phyloP scores from a whole-genome alignment of 2,329 filamentous ascomycete genomes.

The Ustulina deusta region DNA sequence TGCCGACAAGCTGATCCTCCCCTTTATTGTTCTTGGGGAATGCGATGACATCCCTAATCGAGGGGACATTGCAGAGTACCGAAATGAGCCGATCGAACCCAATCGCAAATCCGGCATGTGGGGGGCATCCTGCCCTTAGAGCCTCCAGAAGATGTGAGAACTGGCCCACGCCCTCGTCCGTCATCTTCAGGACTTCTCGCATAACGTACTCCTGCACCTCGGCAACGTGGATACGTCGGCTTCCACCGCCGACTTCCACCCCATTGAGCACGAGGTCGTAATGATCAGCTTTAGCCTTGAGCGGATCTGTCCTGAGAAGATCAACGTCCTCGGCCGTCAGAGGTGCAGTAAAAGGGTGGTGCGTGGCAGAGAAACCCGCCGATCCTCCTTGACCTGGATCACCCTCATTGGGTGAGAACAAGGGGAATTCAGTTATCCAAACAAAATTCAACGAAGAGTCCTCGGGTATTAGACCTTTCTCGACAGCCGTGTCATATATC shows the following conservation, averaged over 20 bases:
- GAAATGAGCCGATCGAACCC: conserved; percentile 91
- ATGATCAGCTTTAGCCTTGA: conserved; percentile 82
- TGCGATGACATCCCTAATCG: conserved; percentile 92
- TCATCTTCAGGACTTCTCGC: conserved; percentile 84
- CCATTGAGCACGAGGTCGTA: conserved; percentile 98
- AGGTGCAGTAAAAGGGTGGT: conserved; percentile 96
- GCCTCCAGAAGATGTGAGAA: conserved; percentile 89
- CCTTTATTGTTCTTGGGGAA: conserved; percentile 96
- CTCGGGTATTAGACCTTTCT: conserved; percentile 66
- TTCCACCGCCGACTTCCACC: conserved; percentile 92
- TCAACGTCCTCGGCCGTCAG: conserved; percentile 78
- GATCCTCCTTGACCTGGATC: conserved; percentile 84
- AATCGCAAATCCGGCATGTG: conserved; percentile 92
- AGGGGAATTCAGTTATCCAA: conserved; percentile 92
- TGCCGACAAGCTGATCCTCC: conserved; percentile 84
- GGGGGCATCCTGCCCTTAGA: conserved; percentile 86
- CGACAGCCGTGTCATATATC: conserved; percentile 76
- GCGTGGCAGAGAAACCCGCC: conserved; percentile 85
- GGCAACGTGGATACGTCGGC: conserved; percentile 88
- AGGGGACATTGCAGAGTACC: conserved; percentile 79
- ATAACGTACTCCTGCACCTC: conserved; percentile 87
- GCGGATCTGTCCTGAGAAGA: conserved; percentile 77
- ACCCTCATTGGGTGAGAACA: conserved; percentile 79
- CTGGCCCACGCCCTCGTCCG: conserved; percentile 75
- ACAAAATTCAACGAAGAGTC: conserved; percentile 72